Evolutionary conservation across 1,139 yeast genomes (phyloP).

Genomic region (Taphrina pruni): DNA sequence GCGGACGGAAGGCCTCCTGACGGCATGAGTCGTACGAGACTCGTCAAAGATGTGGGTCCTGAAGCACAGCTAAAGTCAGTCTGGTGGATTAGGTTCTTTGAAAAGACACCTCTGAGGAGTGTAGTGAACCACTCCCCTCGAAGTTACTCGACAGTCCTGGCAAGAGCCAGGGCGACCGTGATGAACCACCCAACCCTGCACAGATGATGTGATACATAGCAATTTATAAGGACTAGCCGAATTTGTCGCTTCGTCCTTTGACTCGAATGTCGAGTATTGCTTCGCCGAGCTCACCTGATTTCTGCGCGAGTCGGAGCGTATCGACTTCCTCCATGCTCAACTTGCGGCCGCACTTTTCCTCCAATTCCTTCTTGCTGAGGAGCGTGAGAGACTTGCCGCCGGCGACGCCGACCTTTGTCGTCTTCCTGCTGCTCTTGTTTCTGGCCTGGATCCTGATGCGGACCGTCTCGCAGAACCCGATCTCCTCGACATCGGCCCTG

Average conservation of each 20-base stretch:
- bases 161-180: neutral
- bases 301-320: conserved; percentile 32
- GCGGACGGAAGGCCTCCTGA: neutral
- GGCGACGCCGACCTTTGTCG: conserved; percentile 2
- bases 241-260: conserved; percentile 42
- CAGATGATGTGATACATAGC: neutral
- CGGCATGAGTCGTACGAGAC: neutral
- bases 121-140: conserved; percentile 14
- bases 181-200: neutral
- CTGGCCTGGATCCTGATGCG: conserved; percentile 30
- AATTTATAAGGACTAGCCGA: conserved; percentile 23
- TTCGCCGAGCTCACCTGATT: conserved; percentile 42
- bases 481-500: conserved; percentile 34
- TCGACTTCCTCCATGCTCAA: conserved; percentile 41
- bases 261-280: conserved; percentile 43
- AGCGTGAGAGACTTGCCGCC: conserved; percentile 6
- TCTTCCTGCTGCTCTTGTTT: conserved; percentile 16
- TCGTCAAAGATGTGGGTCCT: neutral
- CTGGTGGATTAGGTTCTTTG: conserved; percentile 8
- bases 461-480: conserved; percentile 39
- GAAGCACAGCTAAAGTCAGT: neutral
- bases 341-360: conserved; percentile 42
- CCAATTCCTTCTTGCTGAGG: conserved; percentile 35
- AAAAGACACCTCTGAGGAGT: conserved; percentile 1
- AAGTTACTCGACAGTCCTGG: conserved; percentile 1